Conservation (phyloP, 164 flowering plant species). For the Brasenia schreberi region DNA sequence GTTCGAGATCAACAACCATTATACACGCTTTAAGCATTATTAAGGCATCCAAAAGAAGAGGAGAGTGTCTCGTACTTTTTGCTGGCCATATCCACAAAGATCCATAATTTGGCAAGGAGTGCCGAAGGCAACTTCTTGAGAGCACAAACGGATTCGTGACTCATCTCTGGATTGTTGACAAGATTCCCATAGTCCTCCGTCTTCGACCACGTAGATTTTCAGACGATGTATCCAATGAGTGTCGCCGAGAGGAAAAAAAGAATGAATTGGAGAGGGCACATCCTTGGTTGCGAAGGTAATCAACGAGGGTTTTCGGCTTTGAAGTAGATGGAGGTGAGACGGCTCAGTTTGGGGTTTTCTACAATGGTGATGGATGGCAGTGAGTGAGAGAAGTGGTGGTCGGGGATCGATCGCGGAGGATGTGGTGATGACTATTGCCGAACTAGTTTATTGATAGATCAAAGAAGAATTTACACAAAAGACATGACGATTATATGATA, state of each 20-base stretch:
- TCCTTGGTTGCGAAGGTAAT: too few species aligned
- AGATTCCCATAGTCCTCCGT: conserved; percentile 11
- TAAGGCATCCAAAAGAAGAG: not conserved
- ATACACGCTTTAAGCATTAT: too few species aligned
- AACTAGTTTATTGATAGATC: too few species aligned
- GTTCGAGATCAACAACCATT: not conserved
- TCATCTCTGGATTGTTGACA: not conserved
- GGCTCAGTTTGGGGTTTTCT: too few species aligned
- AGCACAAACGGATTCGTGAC: conserved; percentile 12
- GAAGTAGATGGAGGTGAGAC: too few species aligned
- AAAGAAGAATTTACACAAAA: too few species aligned
- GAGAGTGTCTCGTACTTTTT: conserved; percentile 26
- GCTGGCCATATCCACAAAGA: conserved; percentile 70
- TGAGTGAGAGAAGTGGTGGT: too few species aligned
- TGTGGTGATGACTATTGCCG: too few species aligned
- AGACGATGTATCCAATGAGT: conserved; percentile 62
- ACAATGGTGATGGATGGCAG: too few species aligned
- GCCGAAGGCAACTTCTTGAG: conserved; percentile 9
- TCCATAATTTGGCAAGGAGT: conserved; percentile 36
- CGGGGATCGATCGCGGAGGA: too few species aligned
- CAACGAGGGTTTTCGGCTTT: too few species aligned
- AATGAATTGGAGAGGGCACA: conserved; percentile 74
- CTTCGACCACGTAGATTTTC: conserved; percentile 36
- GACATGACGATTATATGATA: too few species aligned
- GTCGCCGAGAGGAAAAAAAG: conserved; percentile 69